Evolutionary conservation across 768 basidiomycete genomes (phyloP), one percentile per base, ranked within the genome.

Genomic region (Paxillus involutus): DNA sequence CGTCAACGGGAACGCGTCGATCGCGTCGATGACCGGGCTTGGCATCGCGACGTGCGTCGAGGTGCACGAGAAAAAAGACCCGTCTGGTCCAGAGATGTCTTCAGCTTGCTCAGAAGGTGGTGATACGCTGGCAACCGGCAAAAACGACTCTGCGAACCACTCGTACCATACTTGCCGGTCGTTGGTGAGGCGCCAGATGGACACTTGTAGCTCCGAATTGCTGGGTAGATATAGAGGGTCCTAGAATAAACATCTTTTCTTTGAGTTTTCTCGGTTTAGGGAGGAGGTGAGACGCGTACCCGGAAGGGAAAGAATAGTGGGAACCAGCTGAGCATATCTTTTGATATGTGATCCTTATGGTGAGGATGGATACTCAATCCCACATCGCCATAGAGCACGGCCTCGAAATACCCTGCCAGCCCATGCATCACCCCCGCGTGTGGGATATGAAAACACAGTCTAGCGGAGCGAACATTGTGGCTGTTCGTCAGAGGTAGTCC

Each of bases 271-370:
- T 24, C n/a, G 6, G 30, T 17, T 41, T 2, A 9, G 16, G 14
- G 10, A 21, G 17, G 36, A 57, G 44, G 50, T 12, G 49, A n/a
- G 19, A 55, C 9, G 69, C 82, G 30, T 55, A 89, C 94, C 72
- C 85, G 89, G 67, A 98, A 84, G 2, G 97, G 97, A 72, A 99
- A 96, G 74, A 93, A 97, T 17, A 98, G 72, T 0, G 97, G 97
- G 74, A 99, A 99, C 97, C 97, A 99, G 66, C 95, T 98, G 63
- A 98, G 77, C 97, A 99, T 99, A 61, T 98, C 88, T 62, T 91
- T 94, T 8, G 93, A 94, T 50, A 95, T 79, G 44, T 83, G 78
- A 26, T 92, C 88, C 66, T 89, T 92, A 45, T 87, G 84, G 49
- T 90, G 82, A 0, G 97, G 97, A 66, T 98, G 96, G 40, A 97